Base-by-base conservation (phyloP, 345 rosid genomes). In the Iberis pinnata region DNA sequence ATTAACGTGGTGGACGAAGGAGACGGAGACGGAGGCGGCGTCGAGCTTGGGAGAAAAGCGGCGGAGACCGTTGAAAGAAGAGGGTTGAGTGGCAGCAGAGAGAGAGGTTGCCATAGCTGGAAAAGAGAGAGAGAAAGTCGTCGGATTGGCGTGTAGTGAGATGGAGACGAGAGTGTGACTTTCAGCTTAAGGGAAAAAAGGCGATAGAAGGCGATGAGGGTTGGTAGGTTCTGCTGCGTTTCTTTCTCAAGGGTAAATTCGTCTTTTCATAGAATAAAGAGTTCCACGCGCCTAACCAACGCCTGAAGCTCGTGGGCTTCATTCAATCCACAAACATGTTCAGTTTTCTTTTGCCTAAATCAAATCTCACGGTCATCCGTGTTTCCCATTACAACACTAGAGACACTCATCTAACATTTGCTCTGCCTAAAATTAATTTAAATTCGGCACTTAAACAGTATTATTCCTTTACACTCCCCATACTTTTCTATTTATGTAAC, bases 1-100 rank as follows among this genome's bases (percentile, higher is more conserved):
- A 61, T 53, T 66, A 49, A 72, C 50, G 60, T 72, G 78, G 51
- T 67, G 80, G 43, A 71, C 43, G 46, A 58, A 52, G 37, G 37
- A 32, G 32, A 27, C 8, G 37, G 33, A 26, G 29, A 26, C 33
- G 2, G 33, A 29, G 33, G 12, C 12, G 35, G 4, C 7, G 9
- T 31, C 35, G 35, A 31, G 35, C 11, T 8, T 31, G 35, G 35
- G 35, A 31, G 9, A 31, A 31, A 31, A 6, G 37, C 13, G 37
- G 37, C 37, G 37, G 37, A 32, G 37, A 5, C 37, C 37, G 37
- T 12, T 58, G 76, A 78, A 79, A 49, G 77, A 72, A 49, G 77
- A 71, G 18, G 22, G 83, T n/a, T n/a, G n/a, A n/a, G n/a, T n/a
- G 57, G 45, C 76, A 12, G 60, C 55, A 47, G 69, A 49, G 63